Conservation (phyloP, 2,329 filamentous ascomycete genomes). For the Neoarthrinium moseri region DNA sequence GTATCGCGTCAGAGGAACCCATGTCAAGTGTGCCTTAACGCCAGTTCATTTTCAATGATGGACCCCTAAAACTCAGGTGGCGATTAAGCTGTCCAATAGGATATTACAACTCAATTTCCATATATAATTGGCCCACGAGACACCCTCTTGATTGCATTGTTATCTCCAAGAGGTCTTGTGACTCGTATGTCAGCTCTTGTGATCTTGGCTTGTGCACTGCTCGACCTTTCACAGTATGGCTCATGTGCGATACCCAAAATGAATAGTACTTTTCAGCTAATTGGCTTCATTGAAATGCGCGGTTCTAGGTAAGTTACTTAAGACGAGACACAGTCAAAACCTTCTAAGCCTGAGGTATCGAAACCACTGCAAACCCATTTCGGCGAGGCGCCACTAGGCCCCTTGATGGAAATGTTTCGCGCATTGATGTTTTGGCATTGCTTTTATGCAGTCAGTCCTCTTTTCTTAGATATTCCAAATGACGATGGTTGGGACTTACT, state of each 20-base stretch:
- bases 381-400: slow-evolving; percentile 4
- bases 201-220: no score
- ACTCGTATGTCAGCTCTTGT: no score
- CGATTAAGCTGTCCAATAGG: no score
- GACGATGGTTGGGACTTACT: not conserved
- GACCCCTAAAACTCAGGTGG: no score
- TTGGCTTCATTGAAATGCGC: not conserved
- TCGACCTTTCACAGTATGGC: no score
- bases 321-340: slow-evolving; percentile 7
- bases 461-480: not conserved
- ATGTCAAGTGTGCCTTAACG: no score
- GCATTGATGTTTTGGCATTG: slow-evolving; percentile 10
- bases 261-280: not conserved
- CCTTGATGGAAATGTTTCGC: slow-evolving; percentile 8
- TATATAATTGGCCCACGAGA: no score
- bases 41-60: no score
- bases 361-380: slow-evolving; percentile 10
- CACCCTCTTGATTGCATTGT: no score
- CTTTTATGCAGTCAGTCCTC: not conserved
- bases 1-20: no score
- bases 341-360: slow-evolving; percentile 6
- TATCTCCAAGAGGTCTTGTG: no score
- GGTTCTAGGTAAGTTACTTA: not conserved
- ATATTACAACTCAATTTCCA: no score
- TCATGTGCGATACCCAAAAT: not conserved